Base-by-base conservation (phyloP, 805 yeast species). In the Candida pseudoglaebosa region DNA sequence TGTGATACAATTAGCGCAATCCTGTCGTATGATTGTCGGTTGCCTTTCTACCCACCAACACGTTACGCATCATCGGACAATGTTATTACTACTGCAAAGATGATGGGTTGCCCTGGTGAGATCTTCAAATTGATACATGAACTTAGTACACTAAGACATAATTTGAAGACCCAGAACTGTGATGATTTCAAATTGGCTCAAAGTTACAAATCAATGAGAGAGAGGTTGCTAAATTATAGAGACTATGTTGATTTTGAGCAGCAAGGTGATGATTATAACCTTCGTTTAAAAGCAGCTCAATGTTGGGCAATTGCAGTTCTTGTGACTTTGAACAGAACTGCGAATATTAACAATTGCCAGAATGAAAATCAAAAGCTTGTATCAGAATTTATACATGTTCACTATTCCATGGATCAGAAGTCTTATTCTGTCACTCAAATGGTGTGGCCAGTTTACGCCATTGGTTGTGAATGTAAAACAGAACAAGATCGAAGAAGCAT, bases 71-170 rank as follows among this genome's bases (percentile, higher is more conserved):
- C 59, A 3, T 56, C 62, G 6, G 47, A 53, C 19, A 71, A 66
- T 40, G 49, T 51, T 8, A 62, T 71, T 4, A 74, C 80, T 13
- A 75, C 80, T 0, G 65, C 75, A 4, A 66, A 64, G 39, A 65
- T 77, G 70, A 75, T 73, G 72, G 82, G 81, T 1, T 77, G 82
- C 44, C 82, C 82, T 0, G 80, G 78, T 3, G 80, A 75, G 42
- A 69, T 77, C 1, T 77, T 77, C 49, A 53, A 56, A 13, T 67
- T 75, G 4, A 61, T 77, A 49, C 58, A 66, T 2, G 62, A 68
- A 32, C 65, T 77, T 4, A 73, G 80, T 43, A 49, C 50, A 9
- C 46, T 75, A 8, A 46, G 68, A 24, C 59, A 61, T 43, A 56
- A 56, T 16, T 34, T 39, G 9, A 34, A 32, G 34, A 40, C 31